These are phyloP conservation scores for Corchorus capsularis DNA, from an alignment of 345 rosid genomes.

Conservation along the genomic window DNA sequence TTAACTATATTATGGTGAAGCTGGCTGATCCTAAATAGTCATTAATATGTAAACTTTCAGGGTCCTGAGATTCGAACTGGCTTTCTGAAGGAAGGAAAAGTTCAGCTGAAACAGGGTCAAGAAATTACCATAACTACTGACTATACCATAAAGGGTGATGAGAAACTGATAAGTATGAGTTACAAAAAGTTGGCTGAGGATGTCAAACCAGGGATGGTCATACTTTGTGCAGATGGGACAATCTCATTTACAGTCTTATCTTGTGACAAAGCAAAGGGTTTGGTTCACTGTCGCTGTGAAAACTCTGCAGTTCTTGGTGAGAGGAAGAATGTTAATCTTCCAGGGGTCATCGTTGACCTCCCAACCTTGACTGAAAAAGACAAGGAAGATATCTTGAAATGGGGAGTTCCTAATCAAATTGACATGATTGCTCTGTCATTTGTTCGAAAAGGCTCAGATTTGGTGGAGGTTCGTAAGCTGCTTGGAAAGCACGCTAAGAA, in stretches of 20 bases:
- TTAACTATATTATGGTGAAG: background rate
- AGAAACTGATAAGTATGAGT: constrained; percentile 80
- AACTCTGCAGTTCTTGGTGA: constrained; percentile 92
- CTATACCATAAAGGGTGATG: constrained; percentile 75
- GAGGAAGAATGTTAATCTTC: constrained; percentile 97
- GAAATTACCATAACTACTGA: constrained; percentile 86
- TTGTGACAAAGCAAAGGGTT: constrained; percentile 63
- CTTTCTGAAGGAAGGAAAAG: constrained; percentile 68
- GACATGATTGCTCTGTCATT: constrained; percentile 98
- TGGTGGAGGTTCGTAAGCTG: constrained; percentile 79
- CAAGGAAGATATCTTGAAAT: constrained; percentile 85
- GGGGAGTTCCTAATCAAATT: constrained; percentile 93
- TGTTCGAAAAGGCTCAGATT: constrained; percentile 93
- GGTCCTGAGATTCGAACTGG: constrained; percentile 88
- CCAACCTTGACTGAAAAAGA: constrained; percentile 97
- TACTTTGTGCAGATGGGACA: constrained; percentile 96
- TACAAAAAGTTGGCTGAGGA: constrained; percentile 85
- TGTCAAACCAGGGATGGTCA: constrained; percentile 85
- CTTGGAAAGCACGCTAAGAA: constrained; percentile 76
- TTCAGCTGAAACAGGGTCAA: constrained; percentile 72
- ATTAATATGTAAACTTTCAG: constrained; percentile 34
- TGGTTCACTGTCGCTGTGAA: constrained; percentile 85
- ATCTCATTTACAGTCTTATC: constrained; percentile 83
- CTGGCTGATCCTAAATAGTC: background rate
- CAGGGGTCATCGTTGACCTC: constrained; percentile 96